Evolutionary conservation across 139 green algal genomes (phyloP).

Genomic region (Auxenochlorella pyrenoidosa): DNA sequence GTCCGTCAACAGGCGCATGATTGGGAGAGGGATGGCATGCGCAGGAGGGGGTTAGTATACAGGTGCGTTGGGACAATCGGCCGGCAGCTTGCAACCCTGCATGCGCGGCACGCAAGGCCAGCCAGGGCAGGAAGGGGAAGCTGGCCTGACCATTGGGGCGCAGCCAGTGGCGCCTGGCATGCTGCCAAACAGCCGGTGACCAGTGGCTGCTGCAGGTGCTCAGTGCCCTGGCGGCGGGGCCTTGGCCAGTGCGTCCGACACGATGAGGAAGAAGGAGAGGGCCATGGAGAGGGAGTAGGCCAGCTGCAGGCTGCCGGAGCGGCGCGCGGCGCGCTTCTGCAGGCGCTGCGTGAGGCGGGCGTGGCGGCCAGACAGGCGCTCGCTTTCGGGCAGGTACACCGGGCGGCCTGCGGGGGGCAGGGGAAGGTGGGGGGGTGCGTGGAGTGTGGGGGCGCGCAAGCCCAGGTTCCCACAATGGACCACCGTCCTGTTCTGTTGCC

Average conservation of each 20-base stretch:
- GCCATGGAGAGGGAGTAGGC: slow-evolving; percentile 69
- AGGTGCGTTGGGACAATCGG: too few relatives aligned
- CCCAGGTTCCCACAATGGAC: too few relatives aligned
- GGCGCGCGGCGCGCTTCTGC: slow-evolving; percentile 48
- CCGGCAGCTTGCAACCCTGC: not conserved
- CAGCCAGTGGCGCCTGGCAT: too few relatives aligned
- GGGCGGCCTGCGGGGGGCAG: slow-evolving; percentile 36
- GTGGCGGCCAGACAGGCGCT: slow-evolving; percentile 66
- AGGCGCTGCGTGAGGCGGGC: slow-evolving; percentile 59
- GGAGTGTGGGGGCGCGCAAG: too few relatives aligned
- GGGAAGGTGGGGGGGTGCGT: not conserved
- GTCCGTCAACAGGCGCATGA: too few relatives aligned
- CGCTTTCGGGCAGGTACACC: slow-evolving; percentile 64
- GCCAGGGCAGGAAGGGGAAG: too few relatives aligned
- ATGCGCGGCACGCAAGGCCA: too few relatives aligned
- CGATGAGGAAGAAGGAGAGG: slow-evolving; percentile 51
- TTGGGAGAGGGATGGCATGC: not conserved
- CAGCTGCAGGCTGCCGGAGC: slow-evolving; percentile 50
- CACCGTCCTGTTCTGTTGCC: too few relatives aligned
- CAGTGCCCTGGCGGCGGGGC: not conserved
- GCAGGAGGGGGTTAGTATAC: too few relatives aligned
- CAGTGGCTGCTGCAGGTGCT: not conserved
- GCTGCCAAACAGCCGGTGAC: too few relatives aligned
- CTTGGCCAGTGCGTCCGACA: slow-evolving; percentile 23
- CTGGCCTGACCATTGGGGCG: too few relatives aligned